Evolutionary conservation across 441 rosid genomes (phyloP), one percentile per base, ranked within the genome.

Genomic region (Daphne laureola): DNA sequence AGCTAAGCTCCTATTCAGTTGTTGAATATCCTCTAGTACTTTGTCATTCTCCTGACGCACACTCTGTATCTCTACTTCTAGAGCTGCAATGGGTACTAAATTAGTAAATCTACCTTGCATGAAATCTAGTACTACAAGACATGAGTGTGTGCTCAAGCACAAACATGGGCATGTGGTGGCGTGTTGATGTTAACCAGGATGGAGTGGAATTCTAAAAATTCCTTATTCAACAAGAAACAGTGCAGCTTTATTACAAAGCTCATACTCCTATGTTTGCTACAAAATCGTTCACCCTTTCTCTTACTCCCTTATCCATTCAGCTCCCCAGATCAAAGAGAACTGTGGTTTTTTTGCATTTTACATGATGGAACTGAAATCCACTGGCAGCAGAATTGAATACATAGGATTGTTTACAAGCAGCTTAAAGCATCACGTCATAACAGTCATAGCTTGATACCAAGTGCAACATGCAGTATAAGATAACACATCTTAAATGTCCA

Each of bases 21-120:
- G 69, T 38, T 63, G 62, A 59, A 81, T 78, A 38, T 76, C 78
- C 68, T 64, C 60, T 47, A 74, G 63, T 66, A 76, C n/a, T 43
- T 62, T 64, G 64, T 81, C 72, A 53, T 78, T 78, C 69, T 78
- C 76, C 43, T 41, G 51, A 36, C 63, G 74, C 64, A 46, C 53
- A 4, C 51, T 70, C 52, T 60, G 69, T 62, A 72, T 67, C 73
- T 72, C 82, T 40, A 18, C 69, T 46, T 49, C 42, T 56, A 81
- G 58, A 59, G 72, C 84, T 81, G 75, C 72, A 67, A 53, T 57
- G 35, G 25, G 57, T 26, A 59, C 55, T 7, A 14, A 40, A 57
- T 17, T 51, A 42, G 23, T 47, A 5, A 23, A 56, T 17, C 26
- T 41, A 51, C 26, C 31, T 43, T 2, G 14, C 6, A 2, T 3